Evolutionary conservation across 2,329 filamentous ascomycete species (phyloP).

Genomic region (Penicillium sp.): DNA sequence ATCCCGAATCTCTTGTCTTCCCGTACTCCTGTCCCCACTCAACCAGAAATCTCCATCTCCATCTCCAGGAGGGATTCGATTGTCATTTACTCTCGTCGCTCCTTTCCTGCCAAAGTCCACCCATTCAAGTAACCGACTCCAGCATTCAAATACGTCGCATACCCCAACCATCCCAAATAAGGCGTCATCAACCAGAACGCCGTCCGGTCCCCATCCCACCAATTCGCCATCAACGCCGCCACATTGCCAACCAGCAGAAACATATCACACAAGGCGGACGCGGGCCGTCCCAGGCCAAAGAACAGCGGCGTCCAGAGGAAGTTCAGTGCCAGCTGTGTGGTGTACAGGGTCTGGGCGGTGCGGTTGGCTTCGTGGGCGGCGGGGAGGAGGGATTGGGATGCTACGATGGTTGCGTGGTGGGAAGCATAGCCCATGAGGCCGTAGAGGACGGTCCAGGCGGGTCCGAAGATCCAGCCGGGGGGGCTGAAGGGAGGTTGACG

Average conservation of each 20-base stretch:
- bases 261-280: conserved; percentile 76
- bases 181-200: conserved; percentile 76
- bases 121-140: conserved; percentile 69
- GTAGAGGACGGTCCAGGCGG: conserved; percentile 63
- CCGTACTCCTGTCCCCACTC: not conserved
- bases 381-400: conserved; percentile 62
- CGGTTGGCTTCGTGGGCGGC: conserved; percentile 62
- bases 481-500: conserved; percentile 58
- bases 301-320: conserved; percentile 91
- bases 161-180: conserved; percentile 83
- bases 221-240: conserved; percentile 74
- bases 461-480: conserved; percentile 61
- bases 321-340: conserved; percentile 82
- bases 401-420: conserved; percentile 71
- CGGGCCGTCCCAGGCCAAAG: conserved; percentile 74
- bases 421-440: conserved; percentile 84
- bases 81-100: conserved; percentile 45
- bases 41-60: too few relatives aligned
- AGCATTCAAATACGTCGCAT: conserved; percentile 81
- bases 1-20: not conserved
- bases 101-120: conserved; percentile 53
- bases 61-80: too few relatives aligned
- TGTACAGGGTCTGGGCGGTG: conserved; percentile 78
- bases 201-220: conserved; percentile 71
- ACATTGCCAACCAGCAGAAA: conserved; percentile 72